Evolutionary conservation across 129 eudicot species (phyloP), one percentile per base, ranked within the genome.

Genomic region (Centaurea solstitialis): DNA sequence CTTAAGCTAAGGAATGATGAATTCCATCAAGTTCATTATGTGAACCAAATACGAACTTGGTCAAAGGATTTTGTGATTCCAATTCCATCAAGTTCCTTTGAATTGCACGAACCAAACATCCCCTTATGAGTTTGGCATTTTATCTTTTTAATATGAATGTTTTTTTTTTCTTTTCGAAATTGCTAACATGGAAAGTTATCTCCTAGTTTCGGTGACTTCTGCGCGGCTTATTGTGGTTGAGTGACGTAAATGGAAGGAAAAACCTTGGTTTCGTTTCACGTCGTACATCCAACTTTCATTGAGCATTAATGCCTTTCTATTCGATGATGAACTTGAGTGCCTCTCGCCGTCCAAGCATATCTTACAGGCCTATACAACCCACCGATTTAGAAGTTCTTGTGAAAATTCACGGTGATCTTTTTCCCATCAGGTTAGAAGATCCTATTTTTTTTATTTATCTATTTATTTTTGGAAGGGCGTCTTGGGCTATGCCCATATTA

Each of bases 371-470:
- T 20, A 91, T 95, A 50, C 73, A 81, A 69, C 90, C 98, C 33
- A 87, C 97, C 6, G 99, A 95, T 84, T 75, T 92, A 12, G 89
- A 80, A 17, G 87, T 88, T 81, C 89, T 95, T 75, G 92, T 86
- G 68, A 90, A 91, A 77, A 76, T 93, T 57, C 99, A 95, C 68
- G 82, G 90, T 30, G 93, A 95, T 84, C 87, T 95, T 35, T 95
- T 95, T 75, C 99, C 99, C 72, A 95, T 95, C 74, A 89, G 98
- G 99, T 95, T 64, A 73, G 84, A 65, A 35, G 24, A 81, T 85
- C 40, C 37, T 0, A 33, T 4, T 33, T 33, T 4, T 33, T 33
- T 33, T 2, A 26, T 26, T 33, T 33, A 33, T 33, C 4, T 33
- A 33, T 33, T 33, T 33, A 33, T 33, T 33, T 33, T 33, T 3